Conservation (phyloP, 2,329 filamentous ascomycete genomes). For the Camptophora hylomeconis region DNA sequence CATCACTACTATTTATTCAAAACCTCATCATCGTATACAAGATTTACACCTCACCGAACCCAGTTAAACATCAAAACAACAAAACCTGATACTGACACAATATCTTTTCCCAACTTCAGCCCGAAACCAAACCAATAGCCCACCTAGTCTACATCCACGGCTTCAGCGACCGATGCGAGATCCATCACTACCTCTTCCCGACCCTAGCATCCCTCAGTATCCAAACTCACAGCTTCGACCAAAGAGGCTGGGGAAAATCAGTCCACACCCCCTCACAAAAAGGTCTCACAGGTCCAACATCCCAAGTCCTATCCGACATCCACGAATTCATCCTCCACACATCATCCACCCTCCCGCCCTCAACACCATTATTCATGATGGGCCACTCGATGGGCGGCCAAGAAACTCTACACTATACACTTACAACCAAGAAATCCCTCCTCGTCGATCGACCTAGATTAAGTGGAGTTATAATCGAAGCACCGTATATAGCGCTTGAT, state of each 20-base stretch:
- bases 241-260: constrained; percentile 75
- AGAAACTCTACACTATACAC: constrained; percentile 51
- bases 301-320: constrained; percentile 62
- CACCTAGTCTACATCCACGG: constrained; percentile 76
- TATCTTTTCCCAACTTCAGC: constrained; percentile 8
- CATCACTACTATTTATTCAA: no score
- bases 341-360: constrained; percentile 28
- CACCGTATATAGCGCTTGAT: constrained; percentile 66
- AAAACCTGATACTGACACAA: neutral
- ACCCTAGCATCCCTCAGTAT: constrained; percentile 58
- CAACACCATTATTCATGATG: constrained; percentile 56
- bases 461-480: constrained; percentile 63
- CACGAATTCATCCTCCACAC: constrained; percentile 54
- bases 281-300: constrained; percentile 64
- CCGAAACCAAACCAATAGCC: constrained; percentile 41
- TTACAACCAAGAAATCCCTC: constrained; percentile 25
- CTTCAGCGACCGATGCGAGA: constrained; percentile 47
- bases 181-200: constrained; percentile 64
- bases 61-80: constrained; percentile 28
- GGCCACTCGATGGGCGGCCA: constrained; percentile 88
- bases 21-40: no score
- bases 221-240: constrained; percentile 66
- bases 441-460: constrained; percentile 39
- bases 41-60: neutral
- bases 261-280: constrained; percentile 37